Percentiles rank a stretch among this genome's conserved stretches.
phyloP scores from a whole-genome alignment of 2,329 filamentous ascomycete species.

The Aspergillus flavus region DNA sequence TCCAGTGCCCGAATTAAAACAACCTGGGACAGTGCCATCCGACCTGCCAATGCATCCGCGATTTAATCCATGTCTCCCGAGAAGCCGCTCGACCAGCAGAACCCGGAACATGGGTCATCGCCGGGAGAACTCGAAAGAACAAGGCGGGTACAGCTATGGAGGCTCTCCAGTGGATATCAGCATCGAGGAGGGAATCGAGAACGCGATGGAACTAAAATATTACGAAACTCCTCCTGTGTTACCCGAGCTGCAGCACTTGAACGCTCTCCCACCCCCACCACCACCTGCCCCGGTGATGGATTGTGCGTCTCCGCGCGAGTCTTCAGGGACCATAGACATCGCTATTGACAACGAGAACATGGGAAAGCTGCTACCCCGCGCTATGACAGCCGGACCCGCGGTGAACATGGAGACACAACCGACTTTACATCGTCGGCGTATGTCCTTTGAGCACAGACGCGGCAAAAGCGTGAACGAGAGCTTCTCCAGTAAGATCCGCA shows the following conservation, averaged over 20 bases:
- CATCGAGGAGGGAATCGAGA: conserved; percentile 58
- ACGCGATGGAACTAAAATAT: conserved; percentile 25
- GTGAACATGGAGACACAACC: conserved; percentile 28
- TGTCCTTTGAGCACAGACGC: conserved; percentile 53
- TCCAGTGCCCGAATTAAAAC: conserved; percentile 35
- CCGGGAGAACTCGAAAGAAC: conserved; percentile 32
- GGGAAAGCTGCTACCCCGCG: conserved; percentile 38
- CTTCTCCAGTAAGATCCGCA: conserved; percentile 56
- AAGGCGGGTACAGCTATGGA: conserved; percentile 29
- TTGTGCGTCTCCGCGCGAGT: conserved; percentile 34
- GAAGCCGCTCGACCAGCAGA: conserved; percentile 46
- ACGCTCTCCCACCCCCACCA: conserved; percentile 57
- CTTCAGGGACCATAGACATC: conserved; percentile 44
- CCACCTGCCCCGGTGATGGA: conserved; percentile 35
- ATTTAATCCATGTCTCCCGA: conserved; percentile 43
- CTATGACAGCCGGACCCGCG: conserved; percentile 40
- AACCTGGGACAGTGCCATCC: conserved; percentile 24
- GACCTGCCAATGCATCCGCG: conserved; percentile 45
- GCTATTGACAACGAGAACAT: conserved; percentile 43
- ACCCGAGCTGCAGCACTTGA: conserved; percentile 64
- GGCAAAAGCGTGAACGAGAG: conserved; percentile 61
- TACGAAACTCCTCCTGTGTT: conserved; percentile 52
- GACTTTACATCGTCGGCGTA: conserved; percentile 39
- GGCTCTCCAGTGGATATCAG: conserved; percentile 49
- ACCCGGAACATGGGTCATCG: conserved; percentile 33